These are phyloP conservation scores for Byssoonygena ceratinophila DNA, from an alignment of 2,329 filamentous ascomycete species.

Conservation along the genomic window DNA sequence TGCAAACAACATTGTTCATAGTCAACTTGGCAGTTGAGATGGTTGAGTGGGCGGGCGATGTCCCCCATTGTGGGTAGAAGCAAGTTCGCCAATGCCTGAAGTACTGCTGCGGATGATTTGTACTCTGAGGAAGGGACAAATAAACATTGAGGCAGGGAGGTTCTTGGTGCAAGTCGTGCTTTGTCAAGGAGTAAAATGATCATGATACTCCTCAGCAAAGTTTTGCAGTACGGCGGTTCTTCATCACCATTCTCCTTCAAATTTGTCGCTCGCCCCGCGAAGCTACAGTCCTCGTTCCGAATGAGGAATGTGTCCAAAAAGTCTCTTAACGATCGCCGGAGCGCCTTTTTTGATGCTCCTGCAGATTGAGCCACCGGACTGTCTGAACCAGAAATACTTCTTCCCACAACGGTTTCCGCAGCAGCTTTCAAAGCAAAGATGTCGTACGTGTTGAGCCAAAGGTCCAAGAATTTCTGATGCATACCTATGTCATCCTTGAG, in stretches of 20 bases:
- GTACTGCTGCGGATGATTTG: constrained; percentile 47
- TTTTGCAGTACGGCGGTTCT: constrained; percentile 45
- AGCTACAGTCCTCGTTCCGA: constrained; percentile 43
- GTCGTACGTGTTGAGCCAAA: constrained; percentile 52
- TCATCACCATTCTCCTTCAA: constrained; percentile 34
- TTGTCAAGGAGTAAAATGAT: constrained; percentile 51
- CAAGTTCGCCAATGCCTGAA: constrained; percentile 43
- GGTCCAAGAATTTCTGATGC: constrained; percentile 45
- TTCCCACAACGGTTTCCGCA: constrained; percentile 50
- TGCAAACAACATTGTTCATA: constrained; percentile 48
- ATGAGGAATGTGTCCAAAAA: constrained; percentile 51
- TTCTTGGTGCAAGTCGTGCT: constrained; percentile 34
- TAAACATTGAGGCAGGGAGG: constrained; percentile 33
- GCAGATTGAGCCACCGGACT: constrained; percentile 9
- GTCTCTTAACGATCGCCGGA: constrained; percentile 38
- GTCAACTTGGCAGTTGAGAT: constrained; percentile 47
- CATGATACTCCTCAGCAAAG: constrained; percentile 49
- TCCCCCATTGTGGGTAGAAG: constrained; percentile 51
- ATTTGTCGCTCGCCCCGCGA: constrained; percentile 15
- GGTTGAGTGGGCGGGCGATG: constrained; percentile 44
- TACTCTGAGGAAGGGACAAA: constrained; percentile 43
- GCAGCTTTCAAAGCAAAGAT: constrained; percentile 42
- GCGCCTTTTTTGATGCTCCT: constrained; percentile 19
- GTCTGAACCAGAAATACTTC: constrained; percentile 32
- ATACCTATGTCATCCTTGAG: constrained; percentile 49